These are phyloP conservation scores for Gastrolobium bilobum DNA, from an alignment of 306 rosid genomes.

Conservation along the genomic window DNA sequence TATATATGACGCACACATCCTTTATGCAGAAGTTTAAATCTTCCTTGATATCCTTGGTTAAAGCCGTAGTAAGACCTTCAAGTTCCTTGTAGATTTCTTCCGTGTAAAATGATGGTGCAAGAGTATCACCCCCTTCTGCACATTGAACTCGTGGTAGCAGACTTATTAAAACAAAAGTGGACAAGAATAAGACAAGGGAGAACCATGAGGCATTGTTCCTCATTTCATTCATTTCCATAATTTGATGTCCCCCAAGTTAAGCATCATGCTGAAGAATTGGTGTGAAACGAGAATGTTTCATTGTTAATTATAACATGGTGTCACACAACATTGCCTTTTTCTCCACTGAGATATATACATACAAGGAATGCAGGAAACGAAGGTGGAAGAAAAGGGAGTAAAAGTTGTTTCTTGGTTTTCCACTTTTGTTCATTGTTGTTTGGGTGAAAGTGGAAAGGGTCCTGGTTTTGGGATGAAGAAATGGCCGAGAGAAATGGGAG, in stretches of 20 bases:
- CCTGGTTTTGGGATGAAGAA: conserved; percentile 59
- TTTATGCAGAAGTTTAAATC: conserved; percentile 67
- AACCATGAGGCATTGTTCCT: conserved; percentile 51
- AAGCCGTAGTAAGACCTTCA: conserved; percentile 55
- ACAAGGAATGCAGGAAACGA: neutral
- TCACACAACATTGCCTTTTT: neutral
- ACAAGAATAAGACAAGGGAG: conserved; percentile 45
- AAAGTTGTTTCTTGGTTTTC: neutral
- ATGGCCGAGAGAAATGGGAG: conserved; percentile 71
- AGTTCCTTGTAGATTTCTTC: conserved; percentile 51
- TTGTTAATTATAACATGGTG: conserved; percentile 2
- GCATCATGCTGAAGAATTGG: neutral
- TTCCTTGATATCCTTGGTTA: conserved; percentile 54
- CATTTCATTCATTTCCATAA: conserved; percentile 53
- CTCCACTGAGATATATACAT: neutral
- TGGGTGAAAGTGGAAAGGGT: conserved; percentile 29
- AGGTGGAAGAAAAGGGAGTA: neutral
- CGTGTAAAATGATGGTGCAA: conserved; percentile 9
- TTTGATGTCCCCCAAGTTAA: conserved; percentile 43
- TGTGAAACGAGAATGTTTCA: neutral
- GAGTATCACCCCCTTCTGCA: conserved; percentile 47
- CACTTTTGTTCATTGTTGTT: conserved; percentile 5
- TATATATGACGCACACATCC: conserved; percentile 61
- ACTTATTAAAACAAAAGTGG: conserved; percentile 44
- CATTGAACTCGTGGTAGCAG: conserved; percentile 51